Evolutionary conservation across 805 yeast genomes (phyloP), one percentile per base, ranked within the genome.

Genomic region (Saccharomyces eubayanus): DNA sequence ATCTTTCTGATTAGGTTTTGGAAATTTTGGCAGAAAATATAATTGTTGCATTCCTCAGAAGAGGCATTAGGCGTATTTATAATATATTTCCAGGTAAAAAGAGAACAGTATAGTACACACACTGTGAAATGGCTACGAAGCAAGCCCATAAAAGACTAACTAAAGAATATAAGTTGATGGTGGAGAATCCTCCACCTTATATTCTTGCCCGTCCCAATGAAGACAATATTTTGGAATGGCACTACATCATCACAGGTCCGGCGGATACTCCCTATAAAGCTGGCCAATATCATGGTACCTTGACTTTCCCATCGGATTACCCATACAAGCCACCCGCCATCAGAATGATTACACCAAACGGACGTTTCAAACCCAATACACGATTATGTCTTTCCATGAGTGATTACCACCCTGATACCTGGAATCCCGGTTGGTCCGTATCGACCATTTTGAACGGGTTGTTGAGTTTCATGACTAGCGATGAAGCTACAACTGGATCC

Each of bases 361-460:
- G 97, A 3, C 76, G 96, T 50, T 91, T 91, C 67, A 81, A 83
- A 55, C 79, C 89, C 53, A 88, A 88, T 67, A 83, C 89, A 3
- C 74, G 96, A 49, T 76, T 91, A 28, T 91, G 98, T 71, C 74
- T 91, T 49, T 83, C 91, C n/a, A 90, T 91, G 85, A 85, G 95
- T 63, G 97, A 91, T 71, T 91, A 82, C 69, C 98, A 91, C 62
- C 97, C 96, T 2, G 94, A 90, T 68, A 74, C 86, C 1, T 91
- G 98, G 98, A 90, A 91, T 68, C 97, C 98, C 1, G 89, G 96
- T 6, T 91, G 97, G 97, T 83, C 90, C 47, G 97, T 91, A 28
- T 76, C 89, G 31, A 90, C 97, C 0, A 91, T 91, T 21, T 75
- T 91, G 61, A 87, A 84, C 10, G 98, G 97, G 0, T 73, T 91